Percentiles rank a stretch among this genome's conserved stretches.
phyloP scores from a whole-genome alignment of 2,329 filamentous ascomycete species.

The Penicillium sp. region DNA sequence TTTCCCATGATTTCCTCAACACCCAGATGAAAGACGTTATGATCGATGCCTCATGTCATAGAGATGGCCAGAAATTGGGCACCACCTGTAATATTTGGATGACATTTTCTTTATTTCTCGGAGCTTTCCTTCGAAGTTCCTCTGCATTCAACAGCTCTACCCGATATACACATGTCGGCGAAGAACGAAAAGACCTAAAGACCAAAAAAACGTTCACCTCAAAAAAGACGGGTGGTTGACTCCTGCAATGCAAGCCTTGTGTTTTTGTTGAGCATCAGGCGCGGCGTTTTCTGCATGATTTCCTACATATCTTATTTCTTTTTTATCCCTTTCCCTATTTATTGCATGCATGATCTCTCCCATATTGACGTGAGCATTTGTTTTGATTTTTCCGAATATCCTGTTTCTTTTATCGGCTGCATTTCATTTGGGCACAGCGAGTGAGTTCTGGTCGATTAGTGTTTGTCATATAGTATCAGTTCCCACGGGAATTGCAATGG shows the following conservation, averaged over 20 bases:
- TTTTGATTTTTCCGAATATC: constrained; percentile 1
- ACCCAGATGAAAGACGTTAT: constrained; percentile 40
- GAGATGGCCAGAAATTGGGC: constrained; percentile 33
- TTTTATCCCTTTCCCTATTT: background rate
- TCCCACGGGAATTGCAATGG: constrained; percentile 17
- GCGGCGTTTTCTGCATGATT: constrained; percentile 22
- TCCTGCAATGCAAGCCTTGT: constrained; percentile 4
- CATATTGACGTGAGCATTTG: constrained; percentile 2
- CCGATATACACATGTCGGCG: background rate
- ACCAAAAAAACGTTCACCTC: constrained; percentile 8
- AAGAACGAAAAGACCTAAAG: constrained; percentile 6
- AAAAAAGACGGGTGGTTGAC: constrained; percentile 18
- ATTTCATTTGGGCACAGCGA: constrained; percentile 27
- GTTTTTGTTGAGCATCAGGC: constrained; percentile 22
- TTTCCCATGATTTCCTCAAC: constrained; percentile 27
- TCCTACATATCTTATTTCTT: background rate
- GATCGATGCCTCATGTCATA: constrained; percentile 45
- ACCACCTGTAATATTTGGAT: constrained; percentile 27
- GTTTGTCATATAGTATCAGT: constrained; percentile 23
- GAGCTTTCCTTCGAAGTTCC: constrained; percentile 17
- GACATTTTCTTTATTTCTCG: constrained; percentile 9
- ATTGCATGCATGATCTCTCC: constrained; percentile 13
- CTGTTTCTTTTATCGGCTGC: constrained; percentile 2
- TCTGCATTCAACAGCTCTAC: constrained; percentile 3
- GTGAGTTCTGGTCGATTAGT: constrained; percentile 27